Percentiles rank a stretch among this genome's conserved stretches.
These are phyloP conservation scores for Verticillium klebahnii DNA, from an alignment of 2,329 filamentous ascomycete genomes.

Conservation along the genomic window DNA sequence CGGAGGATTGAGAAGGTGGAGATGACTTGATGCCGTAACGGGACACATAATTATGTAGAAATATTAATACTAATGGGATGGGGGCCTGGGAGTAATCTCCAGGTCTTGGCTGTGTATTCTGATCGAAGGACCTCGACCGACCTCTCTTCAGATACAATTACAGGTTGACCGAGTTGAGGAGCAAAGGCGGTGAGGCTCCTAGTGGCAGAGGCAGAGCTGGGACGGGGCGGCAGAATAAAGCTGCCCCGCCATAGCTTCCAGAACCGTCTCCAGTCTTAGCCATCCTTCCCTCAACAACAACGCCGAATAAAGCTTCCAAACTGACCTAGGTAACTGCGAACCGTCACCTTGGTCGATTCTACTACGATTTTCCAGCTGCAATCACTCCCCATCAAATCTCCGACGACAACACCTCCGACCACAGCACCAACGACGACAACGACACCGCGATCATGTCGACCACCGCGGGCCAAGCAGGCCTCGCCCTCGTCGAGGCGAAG, in stretches of 20 bases:
- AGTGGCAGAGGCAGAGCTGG: too few species aligned
- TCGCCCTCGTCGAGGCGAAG: constrained; percentile 57
- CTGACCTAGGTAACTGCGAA: too few species aligned
- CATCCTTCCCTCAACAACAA: background rate
- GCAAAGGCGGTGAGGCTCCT: background rate
- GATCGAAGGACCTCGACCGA: too few species aligned
- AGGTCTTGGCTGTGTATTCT: too few species aligned
- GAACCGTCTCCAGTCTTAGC: constrained; percentile 14
- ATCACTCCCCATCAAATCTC: too few species aligned
- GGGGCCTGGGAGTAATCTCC: too few species aligned
- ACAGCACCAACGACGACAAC: background rate
- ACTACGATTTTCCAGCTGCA: too few species aligned
- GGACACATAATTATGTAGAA: background rate
- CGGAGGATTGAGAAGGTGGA: background rate
- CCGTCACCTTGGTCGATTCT: too few species aligned
- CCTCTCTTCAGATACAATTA: too few species aligned
- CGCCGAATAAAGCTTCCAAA: background rate
- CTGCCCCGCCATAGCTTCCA: constrained; percentile 26
- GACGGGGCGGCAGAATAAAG: background rate
- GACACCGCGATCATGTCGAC: constrained; percentile 39
- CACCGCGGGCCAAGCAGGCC: constrained; percentile 52
- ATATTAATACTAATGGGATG: constrained; percentile 1
- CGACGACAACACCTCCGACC: background rate
- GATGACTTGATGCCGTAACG: background rate
- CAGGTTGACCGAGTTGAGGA: background rate